Base-by-base conservation (phyloP, 1,139 yeast species). In the Yamadazyma sp. region DNA sequence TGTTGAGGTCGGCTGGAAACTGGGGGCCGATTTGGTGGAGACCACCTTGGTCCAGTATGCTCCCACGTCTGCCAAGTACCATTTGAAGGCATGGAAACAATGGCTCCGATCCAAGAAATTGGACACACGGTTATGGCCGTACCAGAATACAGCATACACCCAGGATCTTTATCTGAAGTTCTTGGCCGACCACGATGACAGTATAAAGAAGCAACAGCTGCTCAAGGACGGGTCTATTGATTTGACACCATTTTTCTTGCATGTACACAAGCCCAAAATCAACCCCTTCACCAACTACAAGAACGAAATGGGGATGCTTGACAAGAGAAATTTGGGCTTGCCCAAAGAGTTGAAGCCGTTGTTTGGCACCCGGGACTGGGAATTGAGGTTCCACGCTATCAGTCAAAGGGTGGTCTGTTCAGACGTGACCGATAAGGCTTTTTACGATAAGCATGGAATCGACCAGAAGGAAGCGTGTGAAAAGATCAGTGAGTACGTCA, bases 251-350 rank as follows among this genome's bases (percentile, higher is more conserved):
- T 38, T 59, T 32, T 73, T 73, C 49, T 59, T 73, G 39, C 77
- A 72, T 46, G 58, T 66, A 34, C 74, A 69, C 51, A 65, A 67
- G 42, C 76, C 76, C 1, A 70, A 70, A 39, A 56, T 66, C 37
- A 61, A 66, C 38, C 69, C 70, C 1, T 51, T 66, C 8, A 51
- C 49, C 20, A 58, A 58, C 34, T 49, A 59, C 16, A 49, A 51
- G 33, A 45, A 54, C 2, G 53, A 46, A 33, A 36, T 43, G 41
- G 51, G 53, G 16, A 47, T 58, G 9, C 48, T 53, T 40, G 39
- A 46, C 40, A 48, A 55, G 34, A 48, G 68, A 44, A 54, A 51
- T 42, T 46, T 62, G 42, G 66, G 65, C 1, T 24, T 39, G 5
- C 46, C 45, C 9, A 53, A 54, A 2, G 45, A 37, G 0, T 48